phyloP scores from a whole-genome alignment of 2,329 filamentous ascomycete species.

The Neofusicoccum umdonicola region DNA sequence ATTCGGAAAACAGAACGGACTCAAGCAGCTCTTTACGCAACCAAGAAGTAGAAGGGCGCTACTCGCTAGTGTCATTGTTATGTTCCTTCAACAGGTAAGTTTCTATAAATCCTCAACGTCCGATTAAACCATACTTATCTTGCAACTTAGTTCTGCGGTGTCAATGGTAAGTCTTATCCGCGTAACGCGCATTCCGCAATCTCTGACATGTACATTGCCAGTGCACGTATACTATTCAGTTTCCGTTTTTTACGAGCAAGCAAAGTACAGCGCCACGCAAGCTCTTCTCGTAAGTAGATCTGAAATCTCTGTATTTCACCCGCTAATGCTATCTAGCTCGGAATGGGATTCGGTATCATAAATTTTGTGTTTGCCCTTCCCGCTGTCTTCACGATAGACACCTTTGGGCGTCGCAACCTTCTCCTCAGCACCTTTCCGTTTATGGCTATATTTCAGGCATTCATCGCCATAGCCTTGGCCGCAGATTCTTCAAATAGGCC shows the following conservation, averaged over 20 bases:
- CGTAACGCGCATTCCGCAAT: too few relatives aligned
- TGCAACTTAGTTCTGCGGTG: too few relatives aligned
- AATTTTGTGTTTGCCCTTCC: constrained; percentile 48
- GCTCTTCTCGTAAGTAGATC: not conserved
- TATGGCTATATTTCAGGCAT: constrained; percentile 50
- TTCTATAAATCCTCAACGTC: too few relatives aligned
- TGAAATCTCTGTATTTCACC: constrained; percentile 25
- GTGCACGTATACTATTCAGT: constrained; percentile 25
- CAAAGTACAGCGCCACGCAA: constrained; percentile 40
- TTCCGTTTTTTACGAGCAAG: constrained; percentile 41
- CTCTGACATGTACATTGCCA: too few relatives aligned
- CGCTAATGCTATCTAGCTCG: constrained; percentile 30
- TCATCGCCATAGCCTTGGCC: constrained; percentile 43
- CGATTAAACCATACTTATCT: too few relatives aligned
- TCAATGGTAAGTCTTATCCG: too few relatives aligned
- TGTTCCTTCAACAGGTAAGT: constrained; percentile 23
- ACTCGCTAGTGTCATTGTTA: constrained; percentile 26
- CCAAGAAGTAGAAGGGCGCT: constrained; percentile 28
- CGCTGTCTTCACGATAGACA: constrained; percentile 46
- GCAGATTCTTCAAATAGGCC: constrained; percentile 21
- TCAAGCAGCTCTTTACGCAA: constrained; percentile 26
- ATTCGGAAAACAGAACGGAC: constrained; percentile 28
- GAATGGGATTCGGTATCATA: constrained; percentile 45
- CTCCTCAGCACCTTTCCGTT: constrained; percentile 47
- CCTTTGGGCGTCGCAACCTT: constrained; percentile 38